phyloP scores from a whole-genome alignment of 202 grass and related monocot genomes.

The Bolboschoenoplectus hybrid region DNA sequence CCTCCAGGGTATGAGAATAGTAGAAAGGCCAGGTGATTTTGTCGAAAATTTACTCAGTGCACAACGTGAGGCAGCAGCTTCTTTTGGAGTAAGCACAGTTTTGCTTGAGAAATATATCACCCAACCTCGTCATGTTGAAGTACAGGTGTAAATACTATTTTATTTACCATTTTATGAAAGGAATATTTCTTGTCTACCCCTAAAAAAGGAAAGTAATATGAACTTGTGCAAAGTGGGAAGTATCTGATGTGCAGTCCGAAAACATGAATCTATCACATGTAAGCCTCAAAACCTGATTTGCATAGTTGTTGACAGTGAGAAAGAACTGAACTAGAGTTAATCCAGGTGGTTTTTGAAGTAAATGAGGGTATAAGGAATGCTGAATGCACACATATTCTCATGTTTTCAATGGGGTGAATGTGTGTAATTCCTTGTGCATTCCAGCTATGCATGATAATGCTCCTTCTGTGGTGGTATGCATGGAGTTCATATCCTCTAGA shows the following conservation, averaged over 20 bases:
- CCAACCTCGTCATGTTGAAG: conserved; percentile 90
- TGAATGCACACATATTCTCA: not conserved
- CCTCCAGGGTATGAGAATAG: conserved; percentile 92
- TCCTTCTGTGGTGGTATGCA: conserved; percentile 3
- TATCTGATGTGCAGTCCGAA: not conserved
- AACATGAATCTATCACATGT: not conserved
- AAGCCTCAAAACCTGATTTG: not conserved
- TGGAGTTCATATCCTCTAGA: no score
- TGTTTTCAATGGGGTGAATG: not conserved
- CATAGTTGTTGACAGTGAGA: not conserved
- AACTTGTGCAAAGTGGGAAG: not conserved
- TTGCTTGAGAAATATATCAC: conserved; percentile 96
- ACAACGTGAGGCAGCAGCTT: conserved; percentile 85
- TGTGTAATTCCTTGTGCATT: not conserved
- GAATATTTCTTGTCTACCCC: not conserved
- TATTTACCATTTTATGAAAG: not conserved
- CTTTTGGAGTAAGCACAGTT: conserved; percentile 80
- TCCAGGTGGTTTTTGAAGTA: not conserved
- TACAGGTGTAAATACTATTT: conserved; percentile 61
- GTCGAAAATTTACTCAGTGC: conserved; percentile 72
- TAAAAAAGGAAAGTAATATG: not conserved
- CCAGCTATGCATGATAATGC: not conserved
- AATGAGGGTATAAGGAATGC: not conserved
- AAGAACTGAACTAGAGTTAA: not conserved
- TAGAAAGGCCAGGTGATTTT: conserved; percentile 73